Evolutionary conservation across 2,329 filamentous ascomycete species (phyloP), one percentile per base, ranked within the genome.

Genomic region (Teratosphaeriaceae sp.): DNA sequence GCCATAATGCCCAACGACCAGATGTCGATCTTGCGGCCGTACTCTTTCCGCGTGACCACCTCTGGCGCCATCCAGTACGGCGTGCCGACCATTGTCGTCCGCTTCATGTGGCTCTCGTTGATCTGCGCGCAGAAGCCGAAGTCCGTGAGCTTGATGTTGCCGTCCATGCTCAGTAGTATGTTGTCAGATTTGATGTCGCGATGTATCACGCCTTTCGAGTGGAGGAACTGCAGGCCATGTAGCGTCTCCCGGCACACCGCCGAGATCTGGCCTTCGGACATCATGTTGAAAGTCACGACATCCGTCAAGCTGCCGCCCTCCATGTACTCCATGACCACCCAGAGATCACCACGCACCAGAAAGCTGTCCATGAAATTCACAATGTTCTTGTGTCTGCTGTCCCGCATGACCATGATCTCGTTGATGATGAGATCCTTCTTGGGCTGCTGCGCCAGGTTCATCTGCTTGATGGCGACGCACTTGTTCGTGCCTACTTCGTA

Each of bases 261-360:
- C 8, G 92, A 89, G 60, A 98, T 97, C 68, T 97, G 92, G 2
- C 87, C 88, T 65, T 98, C 92, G 6, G 85, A 90, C 92, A 98
- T 97, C 60, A 97, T 94, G 68, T 97, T 97, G 69, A 94, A 97
- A 3, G 92, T 98, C 44, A 98, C 92, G 42, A 98, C 92, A 65
- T 98, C 92, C 9, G 92, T 98, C 63, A 98, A 72, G 66, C 88
- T 96, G 50, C 92, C 92, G 46, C 92, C 92, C 66, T 98, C 90
- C 92, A 98, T 98, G 60, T 90, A 98, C 68, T 98, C 92, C 92
- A 98, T 98, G 24, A 97, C 88, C 1, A 98, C 92, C 92, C 92
- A 98, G 22, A 98, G 72, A 65, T 97, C 92, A 33, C 90, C 86
- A 11, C 80, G 78, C 45, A 89, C 84, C 9, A 98, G 74, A 65